These are phyloP conservation scores for Phoenix roebelenii DNA, from an alignment of 176 grass and related monocot species.

Conservation along the genomic window DNA sequence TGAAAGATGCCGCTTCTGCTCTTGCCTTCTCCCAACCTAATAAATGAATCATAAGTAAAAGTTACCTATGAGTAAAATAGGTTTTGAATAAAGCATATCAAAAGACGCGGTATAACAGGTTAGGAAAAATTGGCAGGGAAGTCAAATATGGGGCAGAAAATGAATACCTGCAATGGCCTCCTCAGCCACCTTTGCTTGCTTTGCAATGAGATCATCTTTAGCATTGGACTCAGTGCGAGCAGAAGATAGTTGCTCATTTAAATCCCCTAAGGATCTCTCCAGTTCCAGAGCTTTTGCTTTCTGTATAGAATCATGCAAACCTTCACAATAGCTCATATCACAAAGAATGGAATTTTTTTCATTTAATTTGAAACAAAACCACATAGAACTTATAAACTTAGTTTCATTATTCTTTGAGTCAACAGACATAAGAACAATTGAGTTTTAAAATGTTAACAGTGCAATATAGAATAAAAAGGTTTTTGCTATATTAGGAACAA, in stretches of 20 bases:
- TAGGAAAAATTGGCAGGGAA: too few species aligned
- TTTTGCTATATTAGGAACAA: too few species aligned
- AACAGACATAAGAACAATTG: too few species aligned
- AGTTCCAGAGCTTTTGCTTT: constrained; percentile 56
- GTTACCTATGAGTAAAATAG: neutral
- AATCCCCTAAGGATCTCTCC: constrained; percentile 57
- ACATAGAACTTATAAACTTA: too few species aligned
- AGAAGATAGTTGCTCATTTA: constrained; percentile 66
- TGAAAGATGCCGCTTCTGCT: constrained; percentile 54
- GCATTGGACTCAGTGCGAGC: constrained; percentile 43
- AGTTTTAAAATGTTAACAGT: too few species aligned
- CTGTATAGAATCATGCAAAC: constrained; percentile 21
- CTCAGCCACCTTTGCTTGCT: constrained; percentile 87
- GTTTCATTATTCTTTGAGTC: too few species aligned
- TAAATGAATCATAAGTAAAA: constrained; percentile 5
- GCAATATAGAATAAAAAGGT: too few species aligned
- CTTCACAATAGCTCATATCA: constrained; percentile 1
- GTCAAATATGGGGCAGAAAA: neutral
- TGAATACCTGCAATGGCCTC: constrained; percentile 79
- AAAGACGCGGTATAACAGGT: too few species aligned
- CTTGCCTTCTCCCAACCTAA: constrained; percentile 94
- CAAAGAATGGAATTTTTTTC: constrained; percentile 1
- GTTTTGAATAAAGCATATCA: too few species aligned
- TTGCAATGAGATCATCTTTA: constrained; percentile 59
- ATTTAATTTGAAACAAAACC: neutral